A percentile compares a stretch with the other conserved stretches of the same genome.
Evolutionary conservation across 2,329 filamentous ascomycete genomes (phyloP).

Genomic region (Lasiodiplodia sp.): DNA sequence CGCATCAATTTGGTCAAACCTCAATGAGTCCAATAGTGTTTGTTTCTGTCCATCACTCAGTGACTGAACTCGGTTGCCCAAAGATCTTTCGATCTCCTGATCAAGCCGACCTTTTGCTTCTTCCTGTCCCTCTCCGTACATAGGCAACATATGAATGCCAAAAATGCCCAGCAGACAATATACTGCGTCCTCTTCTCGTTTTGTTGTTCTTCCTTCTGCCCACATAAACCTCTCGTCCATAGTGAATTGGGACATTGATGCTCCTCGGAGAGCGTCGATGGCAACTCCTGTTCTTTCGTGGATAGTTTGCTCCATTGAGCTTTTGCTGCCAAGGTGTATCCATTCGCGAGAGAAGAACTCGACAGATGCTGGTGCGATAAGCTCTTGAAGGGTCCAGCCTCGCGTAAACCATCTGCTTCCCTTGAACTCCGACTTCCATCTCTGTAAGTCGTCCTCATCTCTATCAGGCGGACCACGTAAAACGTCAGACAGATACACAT

Average conservation of each 20-base stretch:
- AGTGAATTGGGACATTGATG: neutral
- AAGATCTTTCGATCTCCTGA: conserved; percentile 30
- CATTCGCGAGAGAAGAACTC: conserved; percentile 24
- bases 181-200: conserved; percentile 19
- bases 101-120: neutral
- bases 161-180: conserved; percentile 29
- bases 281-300: neutral
- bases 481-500: conserved; percentile 33
- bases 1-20: too few species aligned
- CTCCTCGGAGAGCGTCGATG: neutral
- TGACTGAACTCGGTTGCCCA: too few species aligned
- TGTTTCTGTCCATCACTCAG: too few species aligned
- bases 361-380: conserved; percentile 24
- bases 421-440: neutral
- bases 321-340: conserved; percentile 8
- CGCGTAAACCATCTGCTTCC: conserved; percentile 29
- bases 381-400: conserved; percentile 32
- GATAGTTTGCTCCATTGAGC: conserved; percentile 9
- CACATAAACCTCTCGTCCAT: neutral
- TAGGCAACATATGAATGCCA: neutral
- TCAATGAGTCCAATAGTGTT: too few species aligned
- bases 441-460: neutral
- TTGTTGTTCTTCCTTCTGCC: conserved; percentile 7
- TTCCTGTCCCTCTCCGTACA: neutral
- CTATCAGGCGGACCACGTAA: neutral